Conservation (phyloP, 1,139 yeast species). For the Zygosaccharomyces sapae region DNA sequence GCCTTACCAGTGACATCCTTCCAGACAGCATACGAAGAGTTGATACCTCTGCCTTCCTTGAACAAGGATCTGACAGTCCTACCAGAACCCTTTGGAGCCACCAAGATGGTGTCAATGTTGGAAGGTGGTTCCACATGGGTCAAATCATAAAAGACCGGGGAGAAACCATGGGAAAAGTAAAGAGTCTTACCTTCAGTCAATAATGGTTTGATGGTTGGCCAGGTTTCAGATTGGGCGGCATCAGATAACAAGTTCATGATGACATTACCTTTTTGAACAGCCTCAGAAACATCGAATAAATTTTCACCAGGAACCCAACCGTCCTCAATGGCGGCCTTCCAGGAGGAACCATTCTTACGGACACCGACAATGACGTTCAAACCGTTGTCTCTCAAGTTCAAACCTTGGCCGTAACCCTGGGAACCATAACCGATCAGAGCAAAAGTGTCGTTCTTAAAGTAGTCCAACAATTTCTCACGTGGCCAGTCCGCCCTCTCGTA, state of each 20-base stretch:
- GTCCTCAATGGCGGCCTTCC: conserved; percentile 99
- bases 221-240: conserved; percentile 99
- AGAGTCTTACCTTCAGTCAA: conserved; percentile 95
- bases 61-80: conserved; percentile 98
- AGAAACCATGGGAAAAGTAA: conserved; percentile 99
- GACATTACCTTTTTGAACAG: conserved; percentile 85
- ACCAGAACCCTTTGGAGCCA: conserved; percentile 99
- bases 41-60: conserved; percentile 99
- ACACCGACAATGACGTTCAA: conserved; percentile 96
- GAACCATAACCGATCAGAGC: conserved; percentile 99
- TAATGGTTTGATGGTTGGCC: conserved; percentile 81
- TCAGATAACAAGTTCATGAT: conserved; percentile 97
- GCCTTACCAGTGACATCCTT: conserved; percentile 99
- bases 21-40: conserved; percentile 99
- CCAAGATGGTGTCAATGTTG: conserved; percentile 93
- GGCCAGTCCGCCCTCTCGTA: conserved; percentile 99
- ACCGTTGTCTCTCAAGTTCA: conserved; percentile 98
- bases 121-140: conserved; percentile 94
- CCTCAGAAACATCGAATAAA: conserved; percentile 92
- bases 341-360: conserved; percentile 96
- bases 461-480: conserved; percentile 88
- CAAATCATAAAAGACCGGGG: conserved; percentile 97
- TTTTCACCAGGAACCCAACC: conserved; percentile 99
- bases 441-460: conserved; percentile 96
- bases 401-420: conserved; percentile 99